Evolutionary conservation across 192 early-diverging fungal genomes (phyloP), one percentile per base, ranked within the genome.

Genomic region (Spizellomyces sp.): DNA sequence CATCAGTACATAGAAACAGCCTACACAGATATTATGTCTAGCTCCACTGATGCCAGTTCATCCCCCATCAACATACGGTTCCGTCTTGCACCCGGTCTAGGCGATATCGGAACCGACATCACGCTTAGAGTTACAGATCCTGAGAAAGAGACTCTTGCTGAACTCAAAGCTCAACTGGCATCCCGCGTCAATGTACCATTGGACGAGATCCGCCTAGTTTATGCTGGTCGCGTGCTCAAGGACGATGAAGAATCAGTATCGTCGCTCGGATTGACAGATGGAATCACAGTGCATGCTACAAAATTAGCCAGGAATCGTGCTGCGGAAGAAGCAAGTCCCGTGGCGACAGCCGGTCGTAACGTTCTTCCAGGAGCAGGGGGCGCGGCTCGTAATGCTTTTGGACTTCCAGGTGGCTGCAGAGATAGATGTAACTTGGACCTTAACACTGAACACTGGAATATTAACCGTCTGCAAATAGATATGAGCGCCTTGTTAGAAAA

Each of bases 161-260:
- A 70, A 15, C 58, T 70, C 2, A 70, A 70, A 47, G 21, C 36
- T 14, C 68, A 45, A 17, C 58, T 70, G 15, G 68, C 66, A 5
- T 9, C 12, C 14, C 12, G 17, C 14, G 14, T 54, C 14, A 54
- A 54, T 19, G 50, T 86, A 8, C 86, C 90, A 10, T 81, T 80
- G 17, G 87, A 84, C n/a, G 76, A 81, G 59, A 90, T 91, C 76
- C 83, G 93, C 15, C 84, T 97, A 46, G 94, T 97, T 59, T 95
- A 87, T 67, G 87, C 90, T 57, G 95, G 95, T 2, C 84, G 88
- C 44, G 91, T 97, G 50, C 85, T 95, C 56, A 94, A 95, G 75
- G 93, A 95, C 70, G 81, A 70, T 15, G 91, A 94, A 45, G 87
- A 79, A 2, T 54, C 71, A 45, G 74, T 97, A 41, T 75, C 80